Evolutionary conservation across 768 basidiomycete genomes (phyloP).

Genomic region (Russula foetens): DNA sequence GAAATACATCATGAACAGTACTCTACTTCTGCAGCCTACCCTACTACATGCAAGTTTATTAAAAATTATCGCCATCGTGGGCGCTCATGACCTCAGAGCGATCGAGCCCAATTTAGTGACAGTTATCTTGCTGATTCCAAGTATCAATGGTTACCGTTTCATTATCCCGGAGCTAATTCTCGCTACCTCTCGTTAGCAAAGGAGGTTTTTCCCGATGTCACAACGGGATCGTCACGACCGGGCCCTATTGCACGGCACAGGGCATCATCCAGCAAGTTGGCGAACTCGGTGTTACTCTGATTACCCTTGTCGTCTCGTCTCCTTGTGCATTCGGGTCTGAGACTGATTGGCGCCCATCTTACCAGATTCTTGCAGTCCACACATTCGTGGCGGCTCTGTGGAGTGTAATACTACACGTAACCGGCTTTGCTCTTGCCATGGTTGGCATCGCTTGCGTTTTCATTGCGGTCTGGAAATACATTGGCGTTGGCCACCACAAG

Average conservation of each 20-base stretch:
- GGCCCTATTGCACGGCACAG: constrained; percentile 32
- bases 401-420: constrained; percentile 25
- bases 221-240: constrained; percentile 27
- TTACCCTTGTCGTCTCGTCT: constrained; percentile 26
- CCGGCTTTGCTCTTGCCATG: constrained; percentile 21
- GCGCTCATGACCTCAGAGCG: too few relatives aligned
- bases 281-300: constrained; percentile 35
- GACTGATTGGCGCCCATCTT: background rate
- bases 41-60: too few relatives aligned
- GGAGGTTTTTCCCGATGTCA: background rate
- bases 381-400: constrained; percentile 34
- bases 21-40: too few relatives aligned
- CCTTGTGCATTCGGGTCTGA: background rate
- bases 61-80: too few relatives aligned
- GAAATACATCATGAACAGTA: too few relatives aligned
- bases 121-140: too few relatives aligned
- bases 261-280: constrained; percentile 34
- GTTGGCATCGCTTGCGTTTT: constrained; percentile 1
- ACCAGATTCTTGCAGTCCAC: constrained; percentile 28
- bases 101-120: too few relatives aligned
- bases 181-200: too few relatives aligned
- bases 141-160: too few relatives aligned
- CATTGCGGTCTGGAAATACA: constrained; percentile 30
- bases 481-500: constrained; percentile 20
- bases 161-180: too few relatives aligned